A percentile compares a stretch with the other conserved stretches of the same genome.
These are phyloP conservation scores for Nakazawaea holstii DNA, from an alignment of 805 yeast genomes.

Conservation along the genomic window DNA sequence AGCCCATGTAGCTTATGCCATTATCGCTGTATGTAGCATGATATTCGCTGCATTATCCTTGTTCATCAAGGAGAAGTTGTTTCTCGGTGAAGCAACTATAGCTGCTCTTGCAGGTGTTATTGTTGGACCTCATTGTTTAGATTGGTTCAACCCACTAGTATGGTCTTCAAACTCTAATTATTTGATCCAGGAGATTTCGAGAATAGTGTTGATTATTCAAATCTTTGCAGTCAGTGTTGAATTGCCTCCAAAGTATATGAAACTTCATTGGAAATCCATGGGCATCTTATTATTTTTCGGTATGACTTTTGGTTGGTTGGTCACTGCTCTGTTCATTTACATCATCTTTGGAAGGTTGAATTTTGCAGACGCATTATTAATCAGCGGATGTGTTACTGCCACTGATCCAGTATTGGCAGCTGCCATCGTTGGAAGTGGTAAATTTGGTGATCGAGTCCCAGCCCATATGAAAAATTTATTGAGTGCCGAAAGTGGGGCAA, in stretches of 20 bases:
- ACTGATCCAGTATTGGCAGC: slow-evolving; percentile 95
- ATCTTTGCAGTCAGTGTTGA: slow-evolving; percentile 95
- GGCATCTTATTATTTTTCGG: slow-evolving; percentile 72
- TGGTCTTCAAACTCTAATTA: slow-evolving; percentile 66
- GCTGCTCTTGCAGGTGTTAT: slow-evolving; percentile 83
- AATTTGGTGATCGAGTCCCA: slow-evolving; percentile 85
- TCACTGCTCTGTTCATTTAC: slow-evolving; percentile 78
- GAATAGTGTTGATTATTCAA: slow-evolving; percentile 80
- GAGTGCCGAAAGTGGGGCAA: slow-evolving; percentile 85
- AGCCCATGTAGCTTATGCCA: slow-evolving; percentile 84
- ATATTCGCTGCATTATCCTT: slow-evolving; percentile 77
- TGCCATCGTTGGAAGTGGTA: slow-evolving; percentile 92
- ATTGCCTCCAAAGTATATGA: slow-evolving; percentile 84
- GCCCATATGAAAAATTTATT: slow-evolving; percentile 84
- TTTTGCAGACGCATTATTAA: slow-evolving; percentile 66
- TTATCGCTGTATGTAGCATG: slow-evolving; percentile 78
- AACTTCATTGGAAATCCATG: slow-evolving; percentile 76
- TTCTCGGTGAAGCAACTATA: slow-evolving; percentile 88
- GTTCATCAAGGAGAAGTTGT: slow-evolving; percentile 75
- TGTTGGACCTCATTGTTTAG: slow-evolving; percentile 80
- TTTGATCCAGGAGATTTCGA: slow-evolving; percentile 76
- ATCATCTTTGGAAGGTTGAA: slow-evolving; percentile 59
- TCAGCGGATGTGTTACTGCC: slow-evolving; percentile 88
- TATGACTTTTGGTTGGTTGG: slow-evolving; percentile 87
- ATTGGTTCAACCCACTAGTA: slow-evolving; percentile 75